phyloP scores from a whole-genome alignment of 257 asterid genomes.

The Solanum arcanum region DNA sequence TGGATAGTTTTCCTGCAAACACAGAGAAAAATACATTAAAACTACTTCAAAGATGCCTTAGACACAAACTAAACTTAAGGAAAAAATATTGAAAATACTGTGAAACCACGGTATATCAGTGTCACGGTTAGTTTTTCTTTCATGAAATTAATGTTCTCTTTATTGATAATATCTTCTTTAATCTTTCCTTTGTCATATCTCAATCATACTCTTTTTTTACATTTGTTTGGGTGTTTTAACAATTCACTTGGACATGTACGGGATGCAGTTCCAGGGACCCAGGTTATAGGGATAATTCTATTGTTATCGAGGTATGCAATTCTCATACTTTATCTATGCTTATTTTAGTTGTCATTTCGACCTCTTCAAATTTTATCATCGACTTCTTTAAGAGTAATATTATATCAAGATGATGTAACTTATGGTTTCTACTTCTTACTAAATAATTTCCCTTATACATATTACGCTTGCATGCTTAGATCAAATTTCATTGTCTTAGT shows the following conservation, averaged over 20 bases:
- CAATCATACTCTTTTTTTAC: background rate
- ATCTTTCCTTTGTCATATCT: background rate
- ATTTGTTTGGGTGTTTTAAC: background rate
- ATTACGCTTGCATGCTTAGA: background rate
- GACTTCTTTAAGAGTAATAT: background rate
- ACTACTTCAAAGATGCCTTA: too few species aligned
- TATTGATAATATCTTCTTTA: background rate
- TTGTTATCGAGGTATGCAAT: background rate
- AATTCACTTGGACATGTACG: background rate
- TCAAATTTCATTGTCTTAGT: background rate
- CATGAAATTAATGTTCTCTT: background rate
- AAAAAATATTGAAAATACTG: too few species aligned
- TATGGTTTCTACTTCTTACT: background rate
- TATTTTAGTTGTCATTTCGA: background rate
- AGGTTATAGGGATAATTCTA: too few species aligned
- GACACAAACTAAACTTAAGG: too few species aligned
- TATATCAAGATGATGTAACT: background rate
- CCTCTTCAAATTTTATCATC: background rate
- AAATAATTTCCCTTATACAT: background rate
- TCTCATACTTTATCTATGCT: background rate
- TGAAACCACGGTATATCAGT: background rate
- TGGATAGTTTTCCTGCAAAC: too few species aligned
- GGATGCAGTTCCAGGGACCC: too few species aligned
- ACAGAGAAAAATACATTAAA: too few species aligned
- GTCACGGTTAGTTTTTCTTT: background rate